A percentile compares a stretch with the other conserved stretches of the same genome.
Evolutionary conservation across 1,284 basidiomycete species (phyloP).

Genomic region (Amylostereum chailletii): DNA sequence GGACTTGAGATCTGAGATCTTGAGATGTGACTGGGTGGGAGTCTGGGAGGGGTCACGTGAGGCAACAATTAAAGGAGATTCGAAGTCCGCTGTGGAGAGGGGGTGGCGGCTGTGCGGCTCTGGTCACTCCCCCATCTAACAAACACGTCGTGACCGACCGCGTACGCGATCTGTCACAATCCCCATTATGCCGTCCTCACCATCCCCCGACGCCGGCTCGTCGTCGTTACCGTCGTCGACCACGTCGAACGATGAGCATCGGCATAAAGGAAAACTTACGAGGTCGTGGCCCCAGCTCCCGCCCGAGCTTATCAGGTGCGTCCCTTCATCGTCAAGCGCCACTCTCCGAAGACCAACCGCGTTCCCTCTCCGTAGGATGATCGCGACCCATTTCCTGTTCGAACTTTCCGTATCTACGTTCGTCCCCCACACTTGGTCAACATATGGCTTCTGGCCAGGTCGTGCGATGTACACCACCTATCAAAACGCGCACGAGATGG

Average conservation of each 20-base stretch:
- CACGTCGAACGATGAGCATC: slow-evolving; percentile 15
- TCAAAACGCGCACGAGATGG: slow-evolving; percentile 47
- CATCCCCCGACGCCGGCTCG: slow-evolving; percentile 5
- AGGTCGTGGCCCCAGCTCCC: slow-evolving; percentile 66
- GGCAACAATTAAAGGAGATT: not conserved
- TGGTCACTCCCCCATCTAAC: not conserved
- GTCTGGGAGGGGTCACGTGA: not conserved
- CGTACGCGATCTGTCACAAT: not conserved
- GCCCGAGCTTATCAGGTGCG: slow-evolving; percentile 57
- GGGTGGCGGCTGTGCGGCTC: not conserved
- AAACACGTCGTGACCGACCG: slow-evolving; percentile 4
- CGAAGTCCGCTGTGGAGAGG: slow-evolving; percentile 2
- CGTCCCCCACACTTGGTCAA: slow-evolving; percentile 50
- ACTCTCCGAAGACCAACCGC: slow-evolving; percentile 7
- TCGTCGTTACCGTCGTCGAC: slow-evolving; percentile 16
- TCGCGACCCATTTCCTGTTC: slow-evolving; percentile 52
- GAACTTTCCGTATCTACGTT: slow-evolving; percentile 34
- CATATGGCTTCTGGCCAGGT: slow-evolving; percentile 45
- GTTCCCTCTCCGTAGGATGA: slow-evolving; percentile 35
- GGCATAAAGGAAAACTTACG: slow-evolving; percentile 55
- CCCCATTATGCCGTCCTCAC: not conserved
- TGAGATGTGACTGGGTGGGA: not conserved
- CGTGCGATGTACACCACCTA: slow-evolving; percentile 46
- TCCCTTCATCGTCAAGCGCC: slow-evolving; percentile 13
- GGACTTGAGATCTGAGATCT: not conserved